phyloP scores from a whole-genome alignment of 2,329 filamentous ascomycete genomes.

The Canariomyces notabilis region DNA sequence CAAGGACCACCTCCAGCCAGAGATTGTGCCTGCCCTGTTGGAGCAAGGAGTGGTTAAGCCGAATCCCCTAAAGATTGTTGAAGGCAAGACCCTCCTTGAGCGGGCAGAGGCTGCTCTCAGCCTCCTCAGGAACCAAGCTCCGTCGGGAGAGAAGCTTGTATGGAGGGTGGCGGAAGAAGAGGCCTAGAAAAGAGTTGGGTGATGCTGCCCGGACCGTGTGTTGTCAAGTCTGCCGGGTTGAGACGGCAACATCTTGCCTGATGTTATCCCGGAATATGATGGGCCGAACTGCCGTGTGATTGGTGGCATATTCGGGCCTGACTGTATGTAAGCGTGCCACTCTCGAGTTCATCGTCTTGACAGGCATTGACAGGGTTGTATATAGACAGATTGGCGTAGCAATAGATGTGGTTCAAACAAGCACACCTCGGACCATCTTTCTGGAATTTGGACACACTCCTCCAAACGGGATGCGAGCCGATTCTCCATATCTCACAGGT shows the following conservation, averaged over 20 bases:
- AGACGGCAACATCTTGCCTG: not conserved
- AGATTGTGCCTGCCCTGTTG: slow-evolving; percentile 49
- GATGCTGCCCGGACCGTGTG: not conserved
- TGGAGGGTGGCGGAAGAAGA: slow-evolving; percentile 27
- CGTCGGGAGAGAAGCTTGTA: slow-evolving; percentile 28
- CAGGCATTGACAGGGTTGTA: not conserved
- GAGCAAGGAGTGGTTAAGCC: slow-evolving; percentile 36
- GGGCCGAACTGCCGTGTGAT: slow-evolving; percentile 1
- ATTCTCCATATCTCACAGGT: no score
- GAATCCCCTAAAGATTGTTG: slow-evolving; percentile 38
- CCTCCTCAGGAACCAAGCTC: slow-evolving; percentile 22
- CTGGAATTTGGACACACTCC: no score
- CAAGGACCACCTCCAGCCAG: slow-evolving; percentile 48
- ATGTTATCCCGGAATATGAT: slow-evolving; percentile 6
- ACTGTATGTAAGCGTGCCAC: slow-evolving; percentile 5
- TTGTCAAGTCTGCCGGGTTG: not conserved
- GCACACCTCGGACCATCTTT: no score
- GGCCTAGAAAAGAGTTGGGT: not conserved
- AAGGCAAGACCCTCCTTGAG: slow-evolving; percentile 40
- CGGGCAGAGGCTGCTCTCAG: slow-evolving; percentile 26
- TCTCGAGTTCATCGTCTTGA: slow-evolving; percentile 1
- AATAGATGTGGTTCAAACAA: no score
- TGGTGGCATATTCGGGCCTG: slow-evolving; percentile 7
- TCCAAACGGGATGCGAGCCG: no score
- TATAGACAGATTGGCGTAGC: no score